These are phyloP conservation scores for Capronia americana DNA, from an alignment of 2,329 filamentous ascomycete genomes.

Conservation along the genomic window DNA sequence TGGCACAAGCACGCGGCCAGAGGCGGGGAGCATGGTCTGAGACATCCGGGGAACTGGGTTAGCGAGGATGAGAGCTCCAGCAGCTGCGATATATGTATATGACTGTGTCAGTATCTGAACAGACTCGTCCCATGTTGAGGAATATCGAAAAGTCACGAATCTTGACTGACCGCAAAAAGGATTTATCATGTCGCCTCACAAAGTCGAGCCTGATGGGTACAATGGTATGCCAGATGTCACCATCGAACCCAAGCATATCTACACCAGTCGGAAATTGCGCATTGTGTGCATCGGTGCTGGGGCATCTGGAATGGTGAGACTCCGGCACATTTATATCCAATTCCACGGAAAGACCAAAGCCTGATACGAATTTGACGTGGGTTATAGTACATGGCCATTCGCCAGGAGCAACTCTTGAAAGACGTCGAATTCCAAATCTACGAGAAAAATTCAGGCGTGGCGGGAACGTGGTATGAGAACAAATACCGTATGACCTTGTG, in stretches of 20 bases:
- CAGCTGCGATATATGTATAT: no score
- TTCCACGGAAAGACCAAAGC: no score
- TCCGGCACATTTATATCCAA: neutral
- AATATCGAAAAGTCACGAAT: no score
- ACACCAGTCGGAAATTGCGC: constrained; percentile 21
- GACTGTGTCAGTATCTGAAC: no score
- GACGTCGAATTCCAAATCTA: constrained; percentile 40
- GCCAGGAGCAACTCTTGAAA: constrained; percentile 21
- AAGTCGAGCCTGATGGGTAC: neutral
- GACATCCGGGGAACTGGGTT: no score
- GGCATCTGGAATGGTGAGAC: constrained; percentile 30
- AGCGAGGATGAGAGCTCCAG: no score
- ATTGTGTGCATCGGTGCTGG: constrained; percentile 36
- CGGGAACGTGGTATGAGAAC: constrained; percentile 45
- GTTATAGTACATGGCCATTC: constrained; percentile 32
- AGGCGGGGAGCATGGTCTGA: no score
- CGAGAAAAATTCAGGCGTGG: constrained; percentile 41
- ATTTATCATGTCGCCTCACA: constrained; percentile 6
- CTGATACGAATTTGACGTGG: no score
- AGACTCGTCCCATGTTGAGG: no score
- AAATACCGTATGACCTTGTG: constrained; percentile 35
- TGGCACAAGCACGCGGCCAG: no score
- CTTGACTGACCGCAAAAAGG: no score
- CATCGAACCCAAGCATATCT: constrained; percentile 13
- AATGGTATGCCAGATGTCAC: neutral